A percentile compares a stretch with the other conserved stretches of the same genome.
phyloP scores from a whole-genome alignment of 352 stramenopile genomes.

The Lagenidium giganteum region DNA sequence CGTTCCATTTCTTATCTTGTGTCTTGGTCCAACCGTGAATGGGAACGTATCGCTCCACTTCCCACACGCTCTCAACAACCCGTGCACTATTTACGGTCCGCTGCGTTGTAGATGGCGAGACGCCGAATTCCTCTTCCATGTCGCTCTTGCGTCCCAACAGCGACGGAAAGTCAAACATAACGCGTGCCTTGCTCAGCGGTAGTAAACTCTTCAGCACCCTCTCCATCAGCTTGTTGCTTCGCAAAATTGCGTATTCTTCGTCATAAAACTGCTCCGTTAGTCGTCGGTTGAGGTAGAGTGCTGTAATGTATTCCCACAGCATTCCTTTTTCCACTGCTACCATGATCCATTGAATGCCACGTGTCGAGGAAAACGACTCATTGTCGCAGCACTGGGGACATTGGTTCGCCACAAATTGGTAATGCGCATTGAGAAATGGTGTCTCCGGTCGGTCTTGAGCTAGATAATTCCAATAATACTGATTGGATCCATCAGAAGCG shows the following conservation, averaged over 20 bases:
- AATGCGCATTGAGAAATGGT: constrained; percentile 31
- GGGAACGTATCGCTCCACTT: constrained; percentile 53
- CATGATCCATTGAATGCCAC: constrained; percentile 58
- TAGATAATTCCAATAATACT: constrained; percentile 57
- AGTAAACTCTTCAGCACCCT: constrained; percentile 29
- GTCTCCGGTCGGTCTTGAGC: constrained; percentile 30
- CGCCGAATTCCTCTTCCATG: constrained; percentile 27
- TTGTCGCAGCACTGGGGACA: constrained; percentile 33
- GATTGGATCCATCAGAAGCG: no score
- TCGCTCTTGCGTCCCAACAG: constrained; percentile 30
- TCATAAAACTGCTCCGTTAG: constrained; percentile 41
- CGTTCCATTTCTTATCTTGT: constrained; percentile 32
- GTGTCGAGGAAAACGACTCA: constrained; percentile 45
- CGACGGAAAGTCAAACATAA: constrained; percentile 33
- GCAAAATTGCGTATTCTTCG: constrained; percentile 29
- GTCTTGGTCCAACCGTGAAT: constrained; percentile 50
- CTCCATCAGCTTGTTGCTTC: constrained; percentile 21
- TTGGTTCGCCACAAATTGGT: constrained; percentile 33
- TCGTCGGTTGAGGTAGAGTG: constrained; percentile 25
- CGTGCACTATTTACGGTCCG: constrained; percentile 19
- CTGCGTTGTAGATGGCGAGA: constrained; percentile 12
- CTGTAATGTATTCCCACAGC: constrained; percentile 31
- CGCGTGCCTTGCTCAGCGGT: constrained; percentile 29
- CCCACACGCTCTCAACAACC: constrained; percentile 53
- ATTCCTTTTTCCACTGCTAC: constrained; percentile 35